Evolutionary conservation across 2,329 filamentous ascomycete genomes (phyloP).

Genomic region (Xylariales sp.): DNA sequence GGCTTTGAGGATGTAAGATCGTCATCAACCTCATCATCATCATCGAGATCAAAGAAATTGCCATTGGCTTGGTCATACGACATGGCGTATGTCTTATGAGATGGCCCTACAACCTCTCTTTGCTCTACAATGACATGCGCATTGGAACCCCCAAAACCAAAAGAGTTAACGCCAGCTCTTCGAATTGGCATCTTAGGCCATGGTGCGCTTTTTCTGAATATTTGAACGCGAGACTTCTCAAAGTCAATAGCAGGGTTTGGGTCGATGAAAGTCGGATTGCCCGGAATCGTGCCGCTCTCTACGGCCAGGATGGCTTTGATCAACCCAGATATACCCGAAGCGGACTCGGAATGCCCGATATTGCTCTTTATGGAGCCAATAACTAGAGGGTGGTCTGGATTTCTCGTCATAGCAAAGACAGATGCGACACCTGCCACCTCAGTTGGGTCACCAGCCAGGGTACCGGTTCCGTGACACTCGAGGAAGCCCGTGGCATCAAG

Average conservation of each 20-base stretch:
- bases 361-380: slow-evolving; percentile 22
- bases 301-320: slow-evolving; percentile 17
- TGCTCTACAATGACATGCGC: slow-evolving; percentile 10
- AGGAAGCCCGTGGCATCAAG: slow-evolving; percentile 15
- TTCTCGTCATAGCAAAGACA: slow-evolving; percentile 4
- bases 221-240: background rate
- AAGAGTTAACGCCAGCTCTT: slow-evolving; percentile 21
- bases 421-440: slow-evolving; percentile 16
- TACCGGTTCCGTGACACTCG: slow-evolving; percentile 18
- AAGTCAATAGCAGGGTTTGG: background rate
- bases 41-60: no score
- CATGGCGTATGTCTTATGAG: no score
- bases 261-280: background rate
- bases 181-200: slow-evolving; percentile 4
- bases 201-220: background rate
- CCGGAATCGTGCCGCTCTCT: slow-evolving; percentile 10
- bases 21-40: no score
- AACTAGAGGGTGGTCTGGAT: slow-evolving; percentile 7
- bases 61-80: no score
- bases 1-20: no score
- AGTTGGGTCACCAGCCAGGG: slow-evolving; percentile 7
- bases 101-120: no score
- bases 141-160: slow-evolving; percentile 14
- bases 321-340: slow-evolving; percentile 20
- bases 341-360: slow-evolving; percentile 22